A percentile compares a stretch with the other conserved stretches of the same genome.
Evolutionary conservation across 495 filamentous ascomycete species (phyloP).

Genomic region (Bryoglossum gracile): DNA sequence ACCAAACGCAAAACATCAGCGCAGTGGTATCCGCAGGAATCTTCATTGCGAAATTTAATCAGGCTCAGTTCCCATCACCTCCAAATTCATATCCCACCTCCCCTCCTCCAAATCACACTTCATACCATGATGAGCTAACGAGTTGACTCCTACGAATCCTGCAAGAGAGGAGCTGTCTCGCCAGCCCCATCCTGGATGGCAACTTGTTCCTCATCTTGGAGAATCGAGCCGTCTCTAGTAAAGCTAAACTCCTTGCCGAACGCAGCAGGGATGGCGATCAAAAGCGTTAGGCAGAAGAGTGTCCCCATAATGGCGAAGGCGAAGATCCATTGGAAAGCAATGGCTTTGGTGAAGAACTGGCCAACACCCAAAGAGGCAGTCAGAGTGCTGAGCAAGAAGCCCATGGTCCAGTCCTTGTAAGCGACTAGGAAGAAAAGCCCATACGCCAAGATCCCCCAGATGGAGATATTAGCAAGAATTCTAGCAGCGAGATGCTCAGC

Average conservation of each 20-base stretch:
- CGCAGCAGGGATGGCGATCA: conserved; percentile 57
- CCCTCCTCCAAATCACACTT: background rate
- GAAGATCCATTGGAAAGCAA: conserved; percentile 87
- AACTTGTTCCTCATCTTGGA: conserved; percentile 41
- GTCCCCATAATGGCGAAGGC: conserved; percentile 75
- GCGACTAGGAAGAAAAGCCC: conserved; percentile 62
- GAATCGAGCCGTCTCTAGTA: conserved; percentile 22
- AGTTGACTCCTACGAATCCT: conserved; percentile 11
- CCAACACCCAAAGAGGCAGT: conserved; percentile 66
- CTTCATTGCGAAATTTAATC: no score
- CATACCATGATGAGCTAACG: conserved; percentile 2
- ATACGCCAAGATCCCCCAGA: conserved; percentile 71
- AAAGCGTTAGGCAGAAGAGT: conserved; percentile 56
- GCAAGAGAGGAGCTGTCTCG: conserved; percentile 45
- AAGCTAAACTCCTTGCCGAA: conserved; percentile 42
- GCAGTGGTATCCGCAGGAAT: no score
- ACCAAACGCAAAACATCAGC: conserved; percentile 6
- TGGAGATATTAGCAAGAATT: conserved; percentile 75
- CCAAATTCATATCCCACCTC: background rate
- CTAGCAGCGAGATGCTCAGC: conserved; percentile 49
- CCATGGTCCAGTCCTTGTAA: conserved; percentile 77
- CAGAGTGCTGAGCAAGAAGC: conserved; percentile 67
- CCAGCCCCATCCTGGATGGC: no score
- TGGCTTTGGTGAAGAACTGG: conserved; percentile 61
- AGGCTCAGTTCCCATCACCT: background rate